Conservation (phyloP, 2,329 filamentous ascomycete species). For the Stagonosporopsis tanaceti region DNA sequence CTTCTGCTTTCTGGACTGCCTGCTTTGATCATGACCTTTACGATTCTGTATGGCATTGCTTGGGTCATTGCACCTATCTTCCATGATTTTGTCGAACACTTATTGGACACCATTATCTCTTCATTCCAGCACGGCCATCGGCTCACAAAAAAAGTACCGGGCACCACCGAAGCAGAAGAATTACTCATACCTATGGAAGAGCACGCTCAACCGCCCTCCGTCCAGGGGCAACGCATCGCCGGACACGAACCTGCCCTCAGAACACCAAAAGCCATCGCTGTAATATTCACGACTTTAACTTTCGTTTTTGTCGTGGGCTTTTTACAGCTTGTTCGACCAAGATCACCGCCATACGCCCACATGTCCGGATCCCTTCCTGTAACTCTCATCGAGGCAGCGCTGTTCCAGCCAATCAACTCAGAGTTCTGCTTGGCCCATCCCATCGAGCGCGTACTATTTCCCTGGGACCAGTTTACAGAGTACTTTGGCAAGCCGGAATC, state of each 20-base stretch:
- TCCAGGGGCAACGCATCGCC: neutral
- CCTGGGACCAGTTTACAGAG: conserved; percentile 22
- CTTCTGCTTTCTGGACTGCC: conserved; percentile 24
- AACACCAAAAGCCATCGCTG: conserved; percentile 17
- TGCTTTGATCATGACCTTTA: conserved; percentile 16
- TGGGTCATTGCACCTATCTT: conserved; percentile 21
- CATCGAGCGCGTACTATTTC: conserved; percentile 23
- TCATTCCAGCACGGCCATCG: conserved; percentile 17
- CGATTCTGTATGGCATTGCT: conserved; percentile 18
- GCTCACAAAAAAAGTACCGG: conserved; percentile 11
- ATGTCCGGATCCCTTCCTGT: conserved; percentile 30
- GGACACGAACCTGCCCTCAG: neutral
- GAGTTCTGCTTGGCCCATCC: conserved; percentile 29
- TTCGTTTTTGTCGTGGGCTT: conserved; percentile 11
- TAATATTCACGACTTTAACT: conserved; percentile 19
- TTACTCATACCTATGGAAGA: conserved; percentile 20
- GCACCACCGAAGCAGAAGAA: conserved; percentile 14
- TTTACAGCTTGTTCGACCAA: conserved; percentile 24
- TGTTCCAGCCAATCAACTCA: conserved; percentile 27
- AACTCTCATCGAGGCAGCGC: conserved; percentile 25
- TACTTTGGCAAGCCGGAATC: conserved; percentile 21
- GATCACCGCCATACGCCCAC: conserved; percentile 25
- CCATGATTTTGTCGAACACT: conserved; percentile 21
- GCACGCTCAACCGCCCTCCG: conserved; percentile 1
- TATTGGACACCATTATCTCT: conserved; percentile 7